phyloP scores from a whole-genome alignment of 2,329 filamentous ascomycete species.

The Microsporum audouinii region DNA sequence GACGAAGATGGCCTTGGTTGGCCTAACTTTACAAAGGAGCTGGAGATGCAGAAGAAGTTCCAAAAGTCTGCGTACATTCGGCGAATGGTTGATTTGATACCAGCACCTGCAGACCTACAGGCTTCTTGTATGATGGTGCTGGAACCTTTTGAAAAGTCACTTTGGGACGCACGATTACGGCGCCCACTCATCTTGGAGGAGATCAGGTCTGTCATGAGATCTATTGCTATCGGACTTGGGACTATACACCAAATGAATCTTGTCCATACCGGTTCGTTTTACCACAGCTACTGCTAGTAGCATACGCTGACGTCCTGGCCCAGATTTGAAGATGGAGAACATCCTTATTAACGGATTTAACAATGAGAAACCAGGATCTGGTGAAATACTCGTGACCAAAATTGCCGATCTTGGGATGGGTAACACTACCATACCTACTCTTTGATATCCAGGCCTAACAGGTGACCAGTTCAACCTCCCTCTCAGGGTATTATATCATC shows the following conservation, averaged over 20 bases:
- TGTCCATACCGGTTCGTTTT: conserved; percentile 1
- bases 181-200: conserved; percentile 2
- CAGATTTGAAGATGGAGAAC: conserved; percentile 11
- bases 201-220: conserved; percentile 9
- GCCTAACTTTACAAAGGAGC: neutral
- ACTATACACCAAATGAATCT: conserved; percentile 6
- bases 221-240: conserved; percentile 1
- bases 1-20: conserved; percentile 7
- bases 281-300: neutral
- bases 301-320: neutral
- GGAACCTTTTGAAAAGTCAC: conserved; percentile 5
- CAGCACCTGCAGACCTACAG: neutral
- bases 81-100: conserved; percentile 8
- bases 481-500: conserved; percentile 4
- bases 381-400: conserved; percentile 7
- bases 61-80: conserved; percentile 4
- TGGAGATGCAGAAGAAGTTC: conserved; percentile 6
- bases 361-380: conserved; percentile 7
- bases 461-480: neutral
- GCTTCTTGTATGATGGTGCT: conserved; percentile 1
- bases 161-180: conserved; percentile 2
- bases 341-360: conserved; percentile 6
- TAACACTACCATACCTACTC: neutral
- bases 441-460: neutral
- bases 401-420: conserved; percentile 9